A percentile compares a stretch with the other conserved stretches of the same genome.
Conservation (phyloP, 306 rosid species). For the Acacia acuminata region DNA sequence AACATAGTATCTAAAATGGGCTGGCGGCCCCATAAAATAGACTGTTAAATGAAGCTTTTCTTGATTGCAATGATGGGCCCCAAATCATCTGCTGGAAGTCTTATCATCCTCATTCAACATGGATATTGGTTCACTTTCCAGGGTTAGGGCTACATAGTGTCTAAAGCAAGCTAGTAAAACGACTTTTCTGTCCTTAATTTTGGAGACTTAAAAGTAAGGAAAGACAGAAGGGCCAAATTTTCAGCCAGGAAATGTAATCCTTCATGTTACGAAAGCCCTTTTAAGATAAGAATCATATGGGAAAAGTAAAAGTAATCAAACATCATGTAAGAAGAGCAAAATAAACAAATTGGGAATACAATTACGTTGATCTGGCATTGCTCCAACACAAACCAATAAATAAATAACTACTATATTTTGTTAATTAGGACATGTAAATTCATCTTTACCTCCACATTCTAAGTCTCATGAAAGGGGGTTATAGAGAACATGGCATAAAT, state of each 20-base stretch:
- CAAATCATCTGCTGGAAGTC: conserved; percentile 10
- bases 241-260: conserved; percentile 1
- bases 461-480: background rate
- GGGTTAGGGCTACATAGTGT: background rate
- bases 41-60: background rate
- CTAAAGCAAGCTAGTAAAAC: background rate
- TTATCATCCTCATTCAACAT: background rate
- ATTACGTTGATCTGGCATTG: background rate
- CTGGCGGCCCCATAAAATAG: background rate
- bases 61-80: background rate
- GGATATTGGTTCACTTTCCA: background rate
- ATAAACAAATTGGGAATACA: background rate
- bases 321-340: conserved; percentile 4
- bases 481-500: conserved; percentile 25
- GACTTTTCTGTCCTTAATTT: too few relatives aligned
- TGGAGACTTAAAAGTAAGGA: background rate
- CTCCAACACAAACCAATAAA: conserved; percentile 10
- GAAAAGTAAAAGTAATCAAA: conserved; percentile 4
- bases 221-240: conserved; percentile 7
- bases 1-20: background rate
- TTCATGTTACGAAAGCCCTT: conserved; percentile 1
- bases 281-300: background rate
- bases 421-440: background rate
- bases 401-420: background rate
- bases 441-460: background rate